Percentiles rank a stretch among this genome's conserved stretches.
These are phyloP conservation scores for Moesziomyces sp. DNA, from an alignment of 1,284 basidiomycete species.

Conservation along the genomic window DNA sequence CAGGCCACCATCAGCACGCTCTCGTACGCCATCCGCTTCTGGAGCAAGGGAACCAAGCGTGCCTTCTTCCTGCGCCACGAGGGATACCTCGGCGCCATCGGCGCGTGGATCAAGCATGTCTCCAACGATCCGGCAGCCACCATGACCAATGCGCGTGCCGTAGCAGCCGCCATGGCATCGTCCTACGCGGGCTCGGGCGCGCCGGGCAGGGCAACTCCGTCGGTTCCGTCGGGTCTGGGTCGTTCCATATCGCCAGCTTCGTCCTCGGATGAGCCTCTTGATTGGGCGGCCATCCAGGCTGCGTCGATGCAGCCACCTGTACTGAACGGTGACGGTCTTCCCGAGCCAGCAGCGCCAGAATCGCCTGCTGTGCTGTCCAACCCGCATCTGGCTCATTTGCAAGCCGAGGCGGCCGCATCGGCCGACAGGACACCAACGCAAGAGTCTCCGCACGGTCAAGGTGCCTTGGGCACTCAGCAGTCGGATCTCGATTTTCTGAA, in stretches of 20 bases:
- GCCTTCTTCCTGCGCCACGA: constrained; percentile 97
- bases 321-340: constrained; percentile 31
- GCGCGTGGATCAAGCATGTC: constrained; percentile 66
- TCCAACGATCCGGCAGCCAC: constrained; percentile 33
- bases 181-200: constrained; percentile 10
- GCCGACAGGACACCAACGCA: constrained; percentile 40
- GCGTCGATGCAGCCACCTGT: constrained; percentile 22
- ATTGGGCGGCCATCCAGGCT: constrained; percentile 32
- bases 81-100: constrained; percentile 85
- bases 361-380: constrained; percentile 9
- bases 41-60: constrained; percentile 97
- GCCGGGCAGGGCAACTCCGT: constrained; percentile 23
- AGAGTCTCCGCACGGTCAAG: constrained; percentile 24
- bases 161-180: constrained; percentile 30
- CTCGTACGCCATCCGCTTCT: constrained; percentile 99
- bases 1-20: constrained; percentile 96
- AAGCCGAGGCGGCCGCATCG: constrained; percentile 6
- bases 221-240: constrained; percentile 30
- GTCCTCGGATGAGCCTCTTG: constrained; percentile 23
- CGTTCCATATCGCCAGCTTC: constrained; percentile 27
- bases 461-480: constrained; percentile 19
- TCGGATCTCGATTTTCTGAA: constrained; percentile 47
- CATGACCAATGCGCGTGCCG: constrained; percentile 11
- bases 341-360: constrained; percentile 13
- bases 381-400: constrained; percentile 18